These are phyloP conservation scores for Umbelopsis ramanniana DNA, from an alignment of 192 early-diverging fungal species.

Conservation along the genomic window DNA sequence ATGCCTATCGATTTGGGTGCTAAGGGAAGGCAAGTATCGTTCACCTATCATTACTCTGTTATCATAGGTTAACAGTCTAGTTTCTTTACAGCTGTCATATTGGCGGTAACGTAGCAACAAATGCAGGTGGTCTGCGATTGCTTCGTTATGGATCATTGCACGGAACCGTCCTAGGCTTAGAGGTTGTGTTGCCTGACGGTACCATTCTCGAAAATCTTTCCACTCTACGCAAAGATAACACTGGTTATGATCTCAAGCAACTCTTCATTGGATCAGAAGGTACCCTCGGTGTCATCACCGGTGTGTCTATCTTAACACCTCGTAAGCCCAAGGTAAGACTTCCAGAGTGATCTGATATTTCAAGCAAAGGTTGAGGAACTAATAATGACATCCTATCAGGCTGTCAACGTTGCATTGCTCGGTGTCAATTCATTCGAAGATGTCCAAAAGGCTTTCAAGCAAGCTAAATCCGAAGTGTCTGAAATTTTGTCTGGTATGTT, in stretches of 20 bases:
- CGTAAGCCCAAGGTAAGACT: conserved; percentile 59
- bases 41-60: background rate
- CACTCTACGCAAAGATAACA: conserved; percentile 96
- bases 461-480: conserved; percentile 77
- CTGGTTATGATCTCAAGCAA: conserved; percentile 98
- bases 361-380: conserved; percentile 39
- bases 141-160: conserved; percentile 96
- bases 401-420: conserved; percentile 80
- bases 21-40: conserved; percentile 59
- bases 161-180: conserved; percentile 94
- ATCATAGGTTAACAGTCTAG: background rate
- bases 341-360: background rate
- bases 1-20: conserved; percentile 95
- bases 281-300: conserved; percentile 94
- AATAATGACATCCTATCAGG: conserved; percentile 18
- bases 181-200: conserved; percentile 93
- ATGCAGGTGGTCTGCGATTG: conserved; percentile 94
- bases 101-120: conserved; percentile 98
- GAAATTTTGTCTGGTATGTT: conserved; percentile 82
- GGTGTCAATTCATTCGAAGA: conserved; percentile 76
- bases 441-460: conserved; percentile 81
- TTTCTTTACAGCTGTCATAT: conserved; percentile 80
- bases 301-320: conserved; percentile 89
- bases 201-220: conserved; percentile 83
- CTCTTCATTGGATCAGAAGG: conserved; percentile 99